phyloP scores from a whole-genome alignment of 768 basidiomycete genomes.

The Tricholoma sp. region DNA sequence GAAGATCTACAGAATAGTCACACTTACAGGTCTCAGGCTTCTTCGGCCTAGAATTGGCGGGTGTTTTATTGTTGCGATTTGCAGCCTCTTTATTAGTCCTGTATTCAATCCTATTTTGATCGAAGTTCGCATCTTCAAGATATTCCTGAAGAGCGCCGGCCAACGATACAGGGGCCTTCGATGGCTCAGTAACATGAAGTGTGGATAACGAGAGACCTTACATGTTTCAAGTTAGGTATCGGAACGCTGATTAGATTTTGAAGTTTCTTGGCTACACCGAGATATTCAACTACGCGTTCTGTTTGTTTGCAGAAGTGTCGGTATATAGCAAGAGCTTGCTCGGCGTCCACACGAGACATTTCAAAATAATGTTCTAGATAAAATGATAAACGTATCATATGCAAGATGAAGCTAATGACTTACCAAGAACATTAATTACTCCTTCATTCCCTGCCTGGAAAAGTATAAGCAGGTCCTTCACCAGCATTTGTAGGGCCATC shows the following conservation, averaged over 20 bases:
- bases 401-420: constrained; percentile 19
- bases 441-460: constrained; percentile 98
- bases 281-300: constrained; percentile 86
- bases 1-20: background rate
- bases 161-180: constrained; percentile 89
- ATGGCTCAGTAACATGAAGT: constrained; percentile 1
- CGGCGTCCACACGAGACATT: constrained; percentile 93
- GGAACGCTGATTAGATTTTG: constrained; percentile 91
- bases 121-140: constrained; percentile 93
- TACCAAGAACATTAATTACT: constrained; percentile 75
- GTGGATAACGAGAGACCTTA: constrained; percentile 26
- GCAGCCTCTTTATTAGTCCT: constrained; percentile 69
- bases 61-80: constrained; percentile 32
- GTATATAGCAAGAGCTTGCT: constrained; percentile 80
- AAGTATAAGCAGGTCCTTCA: constrained; percentile 92
- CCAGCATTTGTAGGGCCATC: constrained; percentile 85
- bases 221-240: constrained; percentile 91
- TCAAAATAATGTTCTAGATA: constrained; percentile 89
- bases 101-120: constrained; percentile 92
- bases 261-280: constrained; percentile 87
- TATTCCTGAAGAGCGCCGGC: constrained; percentile 93
- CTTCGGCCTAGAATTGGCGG: constrained; percentile 13
- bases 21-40: constrained; percentile 27
- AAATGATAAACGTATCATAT: constrained; percentile 19
- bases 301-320: constrained; percentile 93